phyloP scores from a whole-genome alignment of 139 green algal species.

The Spirogloea muscicola region DNA sequence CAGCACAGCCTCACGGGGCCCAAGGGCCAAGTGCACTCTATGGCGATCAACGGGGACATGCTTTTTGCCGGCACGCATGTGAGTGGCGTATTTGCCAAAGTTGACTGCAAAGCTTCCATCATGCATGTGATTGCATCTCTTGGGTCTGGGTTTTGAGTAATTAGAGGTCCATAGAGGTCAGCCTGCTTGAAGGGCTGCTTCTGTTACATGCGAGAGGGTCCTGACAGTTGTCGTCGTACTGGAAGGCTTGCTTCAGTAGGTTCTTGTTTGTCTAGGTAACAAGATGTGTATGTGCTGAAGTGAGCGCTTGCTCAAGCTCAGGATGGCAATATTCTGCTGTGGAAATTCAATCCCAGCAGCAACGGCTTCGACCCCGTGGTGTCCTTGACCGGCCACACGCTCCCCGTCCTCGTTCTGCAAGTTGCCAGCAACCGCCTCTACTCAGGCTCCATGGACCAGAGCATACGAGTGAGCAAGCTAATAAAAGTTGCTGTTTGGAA shows the following conservation, averaged over 20 bases:
- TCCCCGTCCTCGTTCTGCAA: slow-evolving; percentile 52
- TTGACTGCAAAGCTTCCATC: too few species aligned
- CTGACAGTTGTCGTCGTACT: too few species aligned
- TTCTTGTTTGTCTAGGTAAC: too few species aligned
- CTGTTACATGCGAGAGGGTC: too few species aligned
- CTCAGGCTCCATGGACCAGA: slow-evolving; percentile 64
- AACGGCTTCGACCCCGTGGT: slow-evolving; percentile 53
- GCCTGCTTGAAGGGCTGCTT: too few species aligned
- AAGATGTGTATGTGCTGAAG: too few species aligned
- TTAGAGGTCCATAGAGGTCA: too few species aligned
- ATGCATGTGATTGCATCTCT: too few species aligned
- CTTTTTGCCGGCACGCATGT: slow-evolving; percentile 59
- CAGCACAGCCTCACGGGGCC: slow-evolving; percentile 58
- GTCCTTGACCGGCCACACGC: slow-evolving; percentile 54
- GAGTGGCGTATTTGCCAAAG: too few species aligned
- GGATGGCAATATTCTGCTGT: slow-evolving; percentile 67
- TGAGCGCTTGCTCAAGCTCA: too few species aligned
- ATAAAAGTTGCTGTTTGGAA: background rate
- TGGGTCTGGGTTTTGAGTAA: too few species aligned
- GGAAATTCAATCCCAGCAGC: slow-evolving; percentile 58
- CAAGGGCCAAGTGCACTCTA: slow-evolving; percentile 52
- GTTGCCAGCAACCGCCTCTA: slow-evolving; percentile 57
- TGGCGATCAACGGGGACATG: slow-evolving; percentile 46
- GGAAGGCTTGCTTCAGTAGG: too few species aligned
- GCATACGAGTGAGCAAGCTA: slow-evolving; percentile 65